These are phyloP conservation scores for Colletotrichum navitas DNA, from an alignment of 2,329 filamentous ascomycete species.

Conservation along the genomic window DNA sequence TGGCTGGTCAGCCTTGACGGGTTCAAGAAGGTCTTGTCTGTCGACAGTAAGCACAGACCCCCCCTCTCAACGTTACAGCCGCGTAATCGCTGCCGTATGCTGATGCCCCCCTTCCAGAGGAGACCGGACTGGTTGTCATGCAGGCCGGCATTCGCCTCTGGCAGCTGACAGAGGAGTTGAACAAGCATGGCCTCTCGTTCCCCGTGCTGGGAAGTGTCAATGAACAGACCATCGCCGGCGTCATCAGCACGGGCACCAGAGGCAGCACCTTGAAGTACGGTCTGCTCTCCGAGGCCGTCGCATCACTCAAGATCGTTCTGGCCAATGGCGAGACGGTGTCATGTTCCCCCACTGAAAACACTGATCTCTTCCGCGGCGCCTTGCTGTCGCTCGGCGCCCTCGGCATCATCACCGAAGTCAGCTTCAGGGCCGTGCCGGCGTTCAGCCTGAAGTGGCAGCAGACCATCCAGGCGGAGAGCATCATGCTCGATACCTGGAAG, in stretches of 20 bases:
- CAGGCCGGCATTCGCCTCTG: slow-evolving; percentile 90
- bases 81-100: background rate
- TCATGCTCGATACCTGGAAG: slow-evolving; percentile 80
- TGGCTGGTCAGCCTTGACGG: slow-evolving; percentile 96
- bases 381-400: slow-evolving; percentile 90
- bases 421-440: slow-evolving; percentile 82
- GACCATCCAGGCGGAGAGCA: slow-evolving; percentile 77
- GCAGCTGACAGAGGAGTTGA: slow-evolving; percentile 79
- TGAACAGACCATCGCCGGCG: slow-evolving; percentile 91
- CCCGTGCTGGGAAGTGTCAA: slow-evolving; percentile 96
- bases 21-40: slow-evolving; percentile 77
- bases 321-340: slow-evolving; percentile 80
- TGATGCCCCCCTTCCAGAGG: slow-evolving; percentile 52
- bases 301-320: slow-evolving; percentile 82
- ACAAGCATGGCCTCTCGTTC: slow-evolving; percentile 83
- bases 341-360: slow-evolving; percentile 77
- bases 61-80: background rate
- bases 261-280: slow-evolving; percentile 89
- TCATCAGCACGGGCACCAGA: slow-evolving; percentile 95
- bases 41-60: slow-evolving; percentile 61
- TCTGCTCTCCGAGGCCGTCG: slow-evolving; percentile 83
- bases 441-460: slow-evolving; percentile 91
- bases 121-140: slow-evolving; percentile 77
- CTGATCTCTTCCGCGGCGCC: slow-evolving; percentile 88
- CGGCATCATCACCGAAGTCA: slow-evolving; percentile 91